Evolutionary conservation across 768 basidiomycete genomes (phyloP).

Genomic region (Galerina sulciceps): DNA sequence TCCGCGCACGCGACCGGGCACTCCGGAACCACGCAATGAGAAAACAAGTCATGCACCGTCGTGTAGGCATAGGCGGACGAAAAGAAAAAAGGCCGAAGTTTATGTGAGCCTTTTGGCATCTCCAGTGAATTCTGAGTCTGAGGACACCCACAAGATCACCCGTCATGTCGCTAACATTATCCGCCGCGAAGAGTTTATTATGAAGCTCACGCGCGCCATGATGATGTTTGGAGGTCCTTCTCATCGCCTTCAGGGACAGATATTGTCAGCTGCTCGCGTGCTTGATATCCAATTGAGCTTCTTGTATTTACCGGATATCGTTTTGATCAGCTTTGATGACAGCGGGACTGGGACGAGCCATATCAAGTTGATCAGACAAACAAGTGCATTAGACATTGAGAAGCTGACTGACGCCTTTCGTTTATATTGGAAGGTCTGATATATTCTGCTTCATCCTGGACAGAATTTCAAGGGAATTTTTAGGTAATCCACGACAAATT

Average conservation of each 20-base stretch:
- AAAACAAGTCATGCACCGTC: slow-evolving; percentile 14
- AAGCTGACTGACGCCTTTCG: slow-evolving; percentile 74
- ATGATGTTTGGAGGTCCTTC: slow-evolving; percentile 91
- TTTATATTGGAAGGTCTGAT: slow-evolving; percentile 76
- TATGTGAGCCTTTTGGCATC: slow-evolving; percentile 53
- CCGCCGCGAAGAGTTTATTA: slow-evolving; percentile 80
- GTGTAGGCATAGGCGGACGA: slow-evolving; percentile 42
- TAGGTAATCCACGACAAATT: slow-evolving; percentile 85
- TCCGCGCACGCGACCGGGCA: slow-evolving; percentile 6
- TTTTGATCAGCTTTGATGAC: slow-evolving; percentile 86
- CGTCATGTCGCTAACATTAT: slow-evolving; percentile 84
- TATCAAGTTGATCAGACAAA: slow-evolving; percentile 78
- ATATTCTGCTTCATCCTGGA: background rate
- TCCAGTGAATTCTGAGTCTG: background rate
- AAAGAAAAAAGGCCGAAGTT: slow-evolving; percentile 75
- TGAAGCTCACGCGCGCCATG: slow-evolving; percentile 83
- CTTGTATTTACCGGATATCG: slow-evolving; percentile 75
- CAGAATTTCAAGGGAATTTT: background rate
- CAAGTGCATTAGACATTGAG: slow-evolving; percentile 72
- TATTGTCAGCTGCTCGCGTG: slow-evolving; percentile 77
- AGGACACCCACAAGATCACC: slow-evolving; percentile 58
- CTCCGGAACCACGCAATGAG: slow-evolving; percentile 14
- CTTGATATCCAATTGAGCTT: slow-evolving; percentile 74
- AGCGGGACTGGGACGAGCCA: slow-evolving; percentile 77
- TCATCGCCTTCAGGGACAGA: slow-evolving; percentile 82